Conservation (phyloP, 225 moss, liverwort and hornwort species). For the Marchantia paleacea region DNA sequence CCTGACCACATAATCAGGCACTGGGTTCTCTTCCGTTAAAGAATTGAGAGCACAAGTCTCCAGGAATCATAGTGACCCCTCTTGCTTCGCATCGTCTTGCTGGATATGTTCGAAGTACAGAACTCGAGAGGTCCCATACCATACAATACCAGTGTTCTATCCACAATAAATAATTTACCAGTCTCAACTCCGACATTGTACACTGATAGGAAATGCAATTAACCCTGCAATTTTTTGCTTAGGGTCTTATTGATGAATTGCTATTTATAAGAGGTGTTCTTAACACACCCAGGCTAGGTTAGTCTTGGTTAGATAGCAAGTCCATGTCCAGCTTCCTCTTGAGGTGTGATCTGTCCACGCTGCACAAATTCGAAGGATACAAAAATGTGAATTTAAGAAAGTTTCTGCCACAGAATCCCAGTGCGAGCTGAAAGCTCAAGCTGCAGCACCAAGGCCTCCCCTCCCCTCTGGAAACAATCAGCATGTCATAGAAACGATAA, state of each 20-base stretch:
- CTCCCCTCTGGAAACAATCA: no score
- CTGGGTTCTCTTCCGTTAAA: neutral
- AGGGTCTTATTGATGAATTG: slow-evolving; percentile 41
- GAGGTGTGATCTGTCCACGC: slow-evolving; percentile 89
- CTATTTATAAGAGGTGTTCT: slow-evolving; percentile 9
- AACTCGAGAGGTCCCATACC: neutral
- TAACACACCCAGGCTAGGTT: neutral
- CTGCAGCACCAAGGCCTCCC: no score
- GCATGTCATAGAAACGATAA: no score
- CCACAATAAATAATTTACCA: slow-evolving; percentile 36
- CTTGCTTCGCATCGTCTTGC: neutral
- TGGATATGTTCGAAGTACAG: neutral
- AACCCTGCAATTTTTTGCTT: slow-evolving; percentile 32
- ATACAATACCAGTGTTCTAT: slow-evolving; percentile 29
- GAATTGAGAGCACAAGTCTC: neutral
- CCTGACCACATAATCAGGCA: neutral
- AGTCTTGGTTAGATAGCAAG: slow-evolving; percentile 48
- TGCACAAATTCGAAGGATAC: slow-evolving; percentile 41
- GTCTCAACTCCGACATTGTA: neutral
- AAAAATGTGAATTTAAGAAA: no score
- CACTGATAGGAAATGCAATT: slow-evolving; percentile 22
- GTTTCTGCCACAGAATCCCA: no score
- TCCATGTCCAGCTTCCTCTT: slow-evolving; percentile 99
- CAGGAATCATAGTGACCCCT: neutral
- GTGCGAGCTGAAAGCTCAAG: no score